Conservation (phyloP, 768 basidiomycete genomes). For the Naganishia vishniacii region DNA sequence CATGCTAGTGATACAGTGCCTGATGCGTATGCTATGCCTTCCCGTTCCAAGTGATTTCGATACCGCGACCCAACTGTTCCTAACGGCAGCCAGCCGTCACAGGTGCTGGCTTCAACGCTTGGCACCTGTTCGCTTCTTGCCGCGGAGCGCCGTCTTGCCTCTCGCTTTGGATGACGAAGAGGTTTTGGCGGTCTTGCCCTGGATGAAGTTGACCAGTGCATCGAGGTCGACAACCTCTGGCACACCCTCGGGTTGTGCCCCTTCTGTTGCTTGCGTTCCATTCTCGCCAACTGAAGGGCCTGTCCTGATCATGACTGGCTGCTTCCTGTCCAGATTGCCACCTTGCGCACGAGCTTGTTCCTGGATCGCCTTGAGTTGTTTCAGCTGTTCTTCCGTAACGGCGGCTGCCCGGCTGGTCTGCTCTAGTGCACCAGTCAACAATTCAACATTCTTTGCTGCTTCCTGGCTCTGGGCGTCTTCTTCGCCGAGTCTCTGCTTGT, state of each 20-base stretch:
- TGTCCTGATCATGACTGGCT: slow-evolving; percentile 26
- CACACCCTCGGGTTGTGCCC: slow-evolving; percentile 26
- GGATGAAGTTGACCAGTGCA: slow-evolving; percentile 51
- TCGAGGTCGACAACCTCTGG: slow-evolving; percentile 47
- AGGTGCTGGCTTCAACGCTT: slow-evolving; percentile 25
- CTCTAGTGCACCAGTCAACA: slow-evolving; percentile 45
- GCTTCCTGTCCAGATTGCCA: slow-evolving; percentile 28
- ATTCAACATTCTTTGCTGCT: slow-evolving; percentile 46
- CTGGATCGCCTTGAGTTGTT: slow-evolving; percentile 39
- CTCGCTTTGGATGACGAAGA: slow-evolving; percentile 29
- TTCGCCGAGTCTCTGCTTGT: slow-evolving; percentile 44
- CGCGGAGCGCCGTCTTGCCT: slow-evolving; percentile 44
- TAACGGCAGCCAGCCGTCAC: too few relatives aligned
- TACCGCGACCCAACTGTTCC: too few relatives aligned
- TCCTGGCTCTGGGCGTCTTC: slow-evolving; percentile 48
- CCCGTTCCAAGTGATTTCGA: background rate
- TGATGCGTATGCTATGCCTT: slow-evolving; percentile 3
- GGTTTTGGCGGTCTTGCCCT: slow-evolving; percentile 35
- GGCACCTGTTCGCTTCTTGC: slow-evolving; percentile 43
- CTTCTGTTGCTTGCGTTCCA: slow-evolving; percentile 18
- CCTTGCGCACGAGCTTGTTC: slow-evolving; percentile 37
- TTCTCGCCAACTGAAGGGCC: slow-evolving; percentile 18
- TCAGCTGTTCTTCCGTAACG: slow-evolving; percentile 35
- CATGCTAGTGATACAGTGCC: slow-evolving; percentile 13
- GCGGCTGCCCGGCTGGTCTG: slow-evolving; percentile 37